phyloP scores from a whole-genome alignment of 495 filamentous ascomycete genomes.

The Aspergillus cavernicola region DNA sequence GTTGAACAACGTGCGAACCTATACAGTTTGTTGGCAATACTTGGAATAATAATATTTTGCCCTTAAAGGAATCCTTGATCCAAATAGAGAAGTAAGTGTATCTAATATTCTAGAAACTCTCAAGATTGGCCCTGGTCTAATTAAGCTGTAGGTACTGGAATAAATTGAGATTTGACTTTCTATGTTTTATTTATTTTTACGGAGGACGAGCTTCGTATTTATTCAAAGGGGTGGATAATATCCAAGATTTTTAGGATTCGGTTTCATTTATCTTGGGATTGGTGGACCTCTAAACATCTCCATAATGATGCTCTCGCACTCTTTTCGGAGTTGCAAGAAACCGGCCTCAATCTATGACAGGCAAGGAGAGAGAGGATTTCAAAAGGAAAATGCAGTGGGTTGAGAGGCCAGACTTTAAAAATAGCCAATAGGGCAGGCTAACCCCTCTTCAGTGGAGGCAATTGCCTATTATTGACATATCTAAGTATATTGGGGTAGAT shows the following conservation, averaged over 20 bases:
- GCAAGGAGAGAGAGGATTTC: conserved; percentile 19
- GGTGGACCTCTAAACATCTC: conserved; percentile 20
- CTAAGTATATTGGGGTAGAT: too few relatives aligned
- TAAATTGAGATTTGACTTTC: conserved; percentile 20
- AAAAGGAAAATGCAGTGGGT: conserved; percentile 18
- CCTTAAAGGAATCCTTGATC: conserved; percentile 26
- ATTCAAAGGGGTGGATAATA: conserved; percentile 24
- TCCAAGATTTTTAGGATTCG: conserved; percentile 24
- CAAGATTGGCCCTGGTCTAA: neutral
- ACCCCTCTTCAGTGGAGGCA: too few relatives aligned
- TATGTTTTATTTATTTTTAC: conserved; percentile 27
- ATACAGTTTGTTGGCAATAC: conserved; percentile 23
- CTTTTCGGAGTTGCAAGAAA: conserved; percentile 17
- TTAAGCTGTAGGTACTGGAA: conserved; percentile 19
- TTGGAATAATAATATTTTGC: conserved; percentile 28
- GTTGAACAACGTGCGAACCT: conserved; percentile 17
- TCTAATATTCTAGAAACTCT: neutral
- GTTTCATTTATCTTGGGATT: conserved; percentile 19
- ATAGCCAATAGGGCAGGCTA: too few relatives aligned
- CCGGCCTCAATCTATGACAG: conserved; percentile 15
- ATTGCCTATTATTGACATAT: too few relatives aligned
- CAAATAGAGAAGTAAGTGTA: conserved; percentile 18
- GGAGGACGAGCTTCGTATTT: conserved; percentile 21
- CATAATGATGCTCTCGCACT: conserved; percentile 17
- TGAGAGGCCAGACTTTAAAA: neutral